Base-by-base conservation (phyloP, 169 alveolate species). In the Cystoisospora suis region DNA sequence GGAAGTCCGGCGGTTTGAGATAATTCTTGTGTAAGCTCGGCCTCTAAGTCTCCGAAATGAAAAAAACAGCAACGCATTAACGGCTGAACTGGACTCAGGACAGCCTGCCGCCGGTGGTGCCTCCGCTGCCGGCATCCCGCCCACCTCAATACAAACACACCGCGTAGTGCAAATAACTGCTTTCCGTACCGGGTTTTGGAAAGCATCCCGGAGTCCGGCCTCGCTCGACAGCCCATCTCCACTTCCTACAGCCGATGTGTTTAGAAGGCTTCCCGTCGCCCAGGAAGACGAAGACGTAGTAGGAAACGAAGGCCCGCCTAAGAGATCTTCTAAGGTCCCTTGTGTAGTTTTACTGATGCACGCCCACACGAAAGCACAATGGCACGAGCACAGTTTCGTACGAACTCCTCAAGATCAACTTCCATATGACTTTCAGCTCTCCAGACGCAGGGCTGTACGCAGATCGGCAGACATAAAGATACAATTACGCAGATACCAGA, bases 181-280 rank as follows among this genome's bases (percentile, higher is more conserved):
- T 58, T 58, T 65, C 45, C 77, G n/a, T n/a, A 65, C 77, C 42
- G 34, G 34, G 3, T 65, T 23, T 23, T 36, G 45, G 40, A 65
- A 65, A 23, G 77, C 77, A 17, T 65, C 77, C 3, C 77, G 77
- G 23, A 65, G 77, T 44, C 34, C 45, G 34, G 77, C 77, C 77
- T 65, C 77, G 5, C 77, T 36, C 77, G 77, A 65, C 27, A n/a
- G 27, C 1, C 45, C 45, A 2, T 36, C 5, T 23, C 45, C 23
- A 36, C 23, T 34, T 29, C 72, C 72, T 58, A 58, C 12, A 3
- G 40, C 72, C 15, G 40, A 29, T 7, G 29, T 29, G 72, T 29
- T 9, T 9, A 58, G n/a, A n/a, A n/a, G n/a, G n/a, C n/a, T 3
- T 34, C 72, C 72, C 15, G 72, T 29, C 3, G n/a, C 3, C 40